Percentiles rank a stretch among this genome's conserved stretches.
phyloP scores from a whole-genome alignment of 805 yeast species.

The Peterozyma xylosa region DNA sequence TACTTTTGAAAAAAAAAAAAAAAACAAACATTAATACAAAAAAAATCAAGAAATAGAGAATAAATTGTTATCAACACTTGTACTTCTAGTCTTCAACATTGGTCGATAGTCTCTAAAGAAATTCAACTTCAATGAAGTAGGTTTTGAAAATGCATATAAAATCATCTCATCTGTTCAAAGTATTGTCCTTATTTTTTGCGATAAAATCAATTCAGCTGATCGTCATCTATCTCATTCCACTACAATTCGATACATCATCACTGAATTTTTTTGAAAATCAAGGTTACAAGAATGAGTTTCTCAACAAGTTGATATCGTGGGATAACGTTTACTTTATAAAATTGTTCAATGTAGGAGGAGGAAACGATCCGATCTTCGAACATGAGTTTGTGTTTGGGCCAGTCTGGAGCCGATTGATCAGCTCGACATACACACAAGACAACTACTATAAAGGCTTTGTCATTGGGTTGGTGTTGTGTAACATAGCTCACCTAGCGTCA shows the following conservation, averaged over 20 bases:
- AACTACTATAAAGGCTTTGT: slow-evolving; percentile 36
- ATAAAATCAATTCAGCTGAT: slow-evolving; percentile 30
- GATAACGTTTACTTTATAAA: slow-evolving; percentile 75
- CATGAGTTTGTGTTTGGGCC: slow-evolving; percentile 89
- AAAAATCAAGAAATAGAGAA: neutral
- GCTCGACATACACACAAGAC: slow-evolving; percentile 10
- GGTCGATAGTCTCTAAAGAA: no score
- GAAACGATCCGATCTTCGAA: slow-evolving; percentile 43
- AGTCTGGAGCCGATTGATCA: slow-evolving; percentile 57
- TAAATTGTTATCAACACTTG: neutral
- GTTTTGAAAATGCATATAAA: no score
- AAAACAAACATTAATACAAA: neutral
- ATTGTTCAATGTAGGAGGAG: slow-evolving; percentile 38
- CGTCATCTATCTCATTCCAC: slow-evolving; percentile 31
- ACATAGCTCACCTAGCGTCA: slow-evolving; percentile 42
- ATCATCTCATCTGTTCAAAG: no score
- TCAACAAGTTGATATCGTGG: slow-evolving; percentile 66
- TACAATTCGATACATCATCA: slow-evolving; percentile 43
- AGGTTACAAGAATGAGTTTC: slow-evolving; percentile 16
- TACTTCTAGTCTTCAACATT: no score
- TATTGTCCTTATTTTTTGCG: slow-evolving; percentile 16
- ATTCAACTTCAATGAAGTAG: no score
- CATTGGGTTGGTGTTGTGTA: slow-evolving; percentile 41
- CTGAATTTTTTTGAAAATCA: slow-evolving; percentile 6
- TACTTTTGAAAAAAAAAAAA: neutral